Evolutionary conservation across 2,329 filamentous ascomycete species (phyloP).

Genomic region (Aspergillus sp.): DNA sequence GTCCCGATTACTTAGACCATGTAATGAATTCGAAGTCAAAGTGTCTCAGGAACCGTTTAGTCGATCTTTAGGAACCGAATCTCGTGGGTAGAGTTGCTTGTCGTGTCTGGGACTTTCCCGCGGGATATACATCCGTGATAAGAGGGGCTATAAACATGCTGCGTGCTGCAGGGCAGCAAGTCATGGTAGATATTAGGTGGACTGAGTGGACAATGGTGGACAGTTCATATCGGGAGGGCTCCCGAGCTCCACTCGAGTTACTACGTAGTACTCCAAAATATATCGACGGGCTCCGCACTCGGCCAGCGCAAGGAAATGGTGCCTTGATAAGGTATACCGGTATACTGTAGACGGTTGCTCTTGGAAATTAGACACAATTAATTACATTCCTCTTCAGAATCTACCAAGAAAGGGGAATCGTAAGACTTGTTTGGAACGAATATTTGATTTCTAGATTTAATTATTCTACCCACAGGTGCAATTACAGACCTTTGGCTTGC

Average conservation of each 20-base stretch:
- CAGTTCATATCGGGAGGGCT: background rate
- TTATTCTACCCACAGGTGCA: background rate
- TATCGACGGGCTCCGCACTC: background rate
- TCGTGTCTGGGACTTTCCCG: background rate
- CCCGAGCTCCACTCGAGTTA: background rate
- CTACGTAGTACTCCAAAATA: background rate
- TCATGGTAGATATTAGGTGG: background rate
- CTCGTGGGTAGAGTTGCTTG: background rate
- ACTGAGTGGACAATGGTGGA: background rate
- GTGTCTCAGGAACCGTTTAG: background rate
- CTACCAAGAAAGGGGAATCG: background rate
- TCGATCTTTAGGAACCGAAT: background rate
- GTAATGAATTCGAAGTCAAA: slow-evolving; percentile 9
- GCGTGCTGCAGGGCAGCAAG: background rate
- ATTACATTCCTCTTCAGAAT: background rate
- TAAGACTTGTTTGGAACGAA: background rate
- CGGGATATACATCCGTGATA: background rate
- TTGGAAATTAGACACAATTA: background rate
- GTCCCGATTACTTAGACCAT: slow-evolving; percentile 6
- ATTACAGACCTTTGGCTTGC: slow-evolving; percentile 55
- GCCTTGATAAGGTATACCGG: background rate
- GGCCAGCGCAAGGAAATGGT: background rate
- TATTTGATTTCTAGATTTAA: background rate
- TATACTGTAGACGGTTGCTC: background rate
- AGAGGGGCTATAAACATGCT: background rate